These are phyloP conservation scores for Raffaelea deltoideospora DNA, from an alignment of 2,329 filamentous ascomycete genomes.

Conservation along the genomic window DNA sequence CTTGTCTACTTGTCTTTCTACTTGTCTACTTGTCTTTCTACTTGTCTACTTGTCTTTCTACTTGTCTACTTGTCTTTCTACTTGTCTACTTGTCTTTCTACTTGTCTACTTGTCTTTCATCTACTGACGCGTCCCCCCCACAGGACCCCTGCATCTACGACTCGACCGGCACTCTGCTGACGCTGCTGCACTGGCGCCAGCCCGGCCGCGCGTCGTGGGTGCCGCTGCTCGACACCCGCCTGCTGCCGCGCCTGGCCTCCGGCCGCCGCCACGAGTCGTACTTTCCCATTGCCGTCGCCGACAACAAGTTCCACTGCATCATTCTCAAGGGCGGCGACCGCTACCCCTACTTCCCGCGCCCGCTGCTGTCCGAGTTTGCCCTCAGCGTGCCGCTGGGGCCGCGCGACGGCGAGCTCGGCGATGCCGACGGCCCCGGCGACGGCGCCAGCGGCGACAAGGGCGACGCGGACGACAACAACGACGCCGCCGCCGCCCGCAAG, in stretches of 20 bases:
- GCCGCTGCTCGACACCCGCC: slow-evolving; percentile 78
- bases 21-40: neutral
- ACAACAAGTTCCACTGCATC: slow-evolving; percentile 92
- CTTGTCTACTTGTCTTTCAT: no score
- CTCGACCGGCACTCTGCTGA: slow-evolving; percentile 73
- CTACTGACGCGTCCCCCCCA: neutral
- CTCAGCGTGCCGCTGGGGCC: slow-evolving; percentile 70
- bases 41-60: no score
- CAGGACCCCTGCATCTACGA: slow-evolving; percentile 95
- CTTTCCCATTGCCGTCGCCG: slow-evolving; percentile 88
- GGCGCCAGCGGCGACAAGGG: slow-evolving; percentile 16
- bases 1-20: neutral
- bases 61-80: no score
- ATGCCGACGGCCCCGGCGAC: slow-evolving; percentile 15
- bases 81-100: no score
- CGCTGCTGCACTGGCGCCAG: slow-evolving; percentile 79
- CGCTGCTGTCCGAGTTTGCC: slow-evolving; percentile 82
- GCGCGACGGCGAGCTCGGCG: slow-evolving; percentile 10
- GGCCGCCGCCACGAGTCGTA: slow-evolving; percentile 83
- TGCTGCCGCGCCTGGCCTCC: slow-evolving; percentile 64
- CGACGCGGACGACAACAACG: slow-evolving; percentile 17
- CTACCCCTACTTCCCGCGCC: slow-evolving; percentile 84
- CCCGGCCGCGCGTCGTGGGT: slow-evolving; percentile 81
- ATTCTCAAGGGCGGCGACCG: slow-evolving; percentile 92
- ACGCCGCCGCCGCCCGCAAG: slow-evolving; percentile 34